Evolutionary conservation across 306 rosid species (phyloP).

Genomic region (Dicorynia guianensis): DNA sequence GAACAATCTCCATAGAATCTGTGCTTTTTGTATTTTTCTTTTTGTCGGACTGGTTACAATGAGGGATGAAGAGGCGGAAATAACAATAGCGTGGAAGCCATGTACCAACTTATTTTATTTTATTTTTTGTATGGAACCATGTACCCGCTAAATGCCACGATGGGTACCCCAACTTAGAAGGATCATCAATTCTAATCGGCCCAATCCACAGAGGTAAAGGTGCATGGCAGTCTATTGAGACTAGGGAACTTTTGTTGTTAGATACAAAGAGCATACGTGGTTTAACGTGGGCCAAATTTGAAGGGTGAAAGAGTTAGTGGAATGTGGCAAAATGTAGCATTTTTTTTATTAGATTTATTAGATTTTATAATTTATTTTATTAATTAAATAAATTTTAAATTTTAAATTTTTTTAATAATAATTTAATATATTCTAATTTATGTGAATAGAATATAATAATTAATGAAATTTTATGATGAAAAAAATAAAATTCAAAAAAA

Average conservation of each 20-base stretch:
- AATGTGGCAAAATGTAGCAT: no score
- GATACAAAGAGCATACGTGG: not conserved
- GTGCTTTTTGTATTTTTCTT: not conserved
- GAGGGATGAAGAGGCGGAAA: not conserved
- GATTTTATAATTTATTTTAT: no score
- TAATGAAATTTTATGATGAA: no score
- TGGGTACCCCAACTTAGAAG: not conserved
- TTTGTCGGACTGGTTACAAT: not conserved
- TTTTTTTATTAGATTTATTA: no score
- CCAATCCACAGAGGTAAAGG: not conserved
- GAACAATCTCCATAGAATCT: constrained; percentile 8
- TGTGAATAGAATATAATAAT: no score
- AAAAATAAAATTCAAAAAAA: no score
- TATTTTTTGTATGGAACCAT: not conserved
- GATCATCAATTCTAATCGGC: not conserved
- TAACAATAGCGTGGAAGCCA: not conserved
- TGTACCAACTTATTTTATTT: no score
- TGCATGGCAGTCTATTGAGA: not conserved
- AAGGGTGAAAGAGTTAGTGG: no score
- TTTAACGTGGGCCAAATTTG: not conserved
- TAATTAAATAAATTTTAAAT: no score
- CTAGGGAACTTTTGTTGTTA: no score
- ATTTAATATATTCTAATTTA: no score
- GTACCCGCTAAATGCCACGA: not conserved
- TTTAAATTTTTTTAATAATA: no score